phyloP scores from a whole-genome alignment of 768 basidiomycete species.

The Thelephora ganbajun region DNA sequence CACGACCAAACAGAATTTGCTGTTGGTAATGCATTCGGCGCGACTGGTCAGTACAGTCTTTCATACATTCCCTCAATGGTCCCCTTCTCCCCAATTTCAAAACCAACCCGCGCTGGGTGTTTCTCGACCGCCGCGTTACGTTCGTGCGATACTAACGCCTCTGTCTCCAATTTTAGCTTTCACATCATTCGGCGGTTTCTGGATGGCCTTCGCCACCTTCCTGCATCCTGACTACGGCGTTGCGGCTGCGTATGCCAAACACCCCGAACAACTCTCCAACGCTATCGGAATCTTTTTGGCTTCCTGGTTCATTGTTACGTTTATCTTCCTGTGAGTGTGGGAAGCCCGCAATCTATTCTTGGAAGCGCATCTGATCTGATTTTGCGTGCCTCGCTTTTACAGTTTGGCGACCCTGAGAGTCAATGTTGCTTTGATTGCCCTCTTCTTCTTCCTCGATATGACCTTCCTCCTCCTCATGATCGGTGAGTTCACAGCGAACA shows the following conservation, averaged over 20 bases:
- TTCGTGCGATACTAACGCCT: not conserved
- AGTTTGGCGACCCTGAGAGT: slow-evolving; percentile 38
- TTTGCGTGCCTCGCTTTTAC: not conserved
- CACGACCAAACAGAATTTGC: slow-evolving; percentile 14
- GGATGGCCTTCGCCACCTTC: slow-evolving; percentile 71
- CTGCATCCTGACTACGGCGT: slow-evolving; percentile 61
- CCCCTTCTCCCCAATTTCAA: not conserved
- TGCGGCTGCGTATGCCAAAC: slow-evolving; percentile 29
- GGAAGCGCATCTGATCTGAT: not conserved
- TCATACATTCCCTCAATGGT: too few species aligned
- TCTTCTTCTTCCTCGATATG: slow-evolving; percentile 38
- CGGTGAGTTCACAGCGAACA: slow-evolving; percentile 19
- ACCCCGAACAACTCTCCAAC: slow-evolving; percentile 25
- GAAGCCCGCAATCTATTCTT: too few species aligned
- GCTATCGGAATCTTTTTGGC: slow-evolving; percentile 67
- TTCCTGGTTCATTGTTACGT: slow-evolving; percentile 62
- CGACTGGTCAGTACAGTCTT: slow-evolving; percentile 37
- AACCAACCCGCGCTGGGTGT: slow-evolving; percentile 1
- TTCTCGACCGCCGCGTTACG: not conserved
- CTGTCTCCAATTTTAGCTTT: slow-evolving; percentile 35
- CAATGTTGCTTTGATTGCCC: slow-evolving; percentile 31
- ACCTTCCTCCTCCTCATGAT: slow-evolving; percentile 36
- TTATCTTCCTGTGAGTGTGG: slow-evolving; percentile 44
- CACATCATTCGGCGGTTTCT: slow-evolving; percentile 76
- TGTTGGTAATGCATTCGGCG: slow-evolving; percentile 54